These are phyloP conservation scores for Aspergillus affinis DNA, from an alignment of 495 filamentous ascomycete genomes.

Conservation along the genomic window DNA sequence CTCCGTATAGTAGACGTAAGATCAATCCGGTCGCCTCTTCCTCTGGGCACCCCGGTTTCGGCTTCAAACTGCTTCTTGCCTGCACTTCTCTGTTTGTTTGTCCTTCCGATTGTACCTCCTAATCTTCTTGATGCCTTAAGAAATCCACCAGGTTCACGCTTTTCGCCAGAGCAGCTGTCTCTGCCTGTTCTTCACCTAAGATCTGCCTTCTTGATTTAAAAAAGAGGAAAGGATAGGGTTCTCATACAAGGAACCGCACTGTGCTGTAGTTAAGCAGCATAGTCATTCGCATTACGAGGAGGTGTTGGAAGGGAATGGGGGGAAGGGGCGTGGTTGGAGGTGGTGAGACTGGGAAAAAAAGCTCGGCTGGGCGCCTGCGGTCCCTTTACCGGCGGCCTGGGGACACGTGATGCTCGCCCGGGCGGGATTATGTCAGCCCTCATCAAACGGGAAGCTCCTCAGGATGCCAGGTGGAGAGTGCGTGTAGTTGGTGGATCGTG, in stretches of 20 bases:
- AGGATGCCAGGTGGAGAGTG: slow-evolving; percentile 29
- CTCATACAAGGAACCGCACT: slow-evolving; percentile 43
- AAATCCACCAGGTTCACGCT: slow-evolving; percentile 17
- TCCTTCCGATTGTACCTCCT: slow-evolving; percentile 6
- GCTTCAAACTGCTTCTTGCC: slow-evolving; percentile 3
- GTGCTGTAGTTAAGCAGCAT: slow-evolving; percentile 35
- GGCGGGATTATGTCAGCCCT: slow-evolving; percentile 21
- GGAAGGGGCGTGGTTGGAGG: slow-evolving; percentile 25
- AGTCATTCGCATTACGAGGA: slow-evolving; percentile 49
- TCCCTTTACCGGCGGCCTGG: background rate
- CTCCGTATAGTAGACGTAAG: slow-evolving; percentile 28
- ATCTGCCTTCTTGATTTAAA: background rate
- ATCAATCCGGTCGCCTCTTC: slow-evolving; percentile 12
- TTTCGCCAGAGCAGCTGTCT: slow-evolving; percentile 17
- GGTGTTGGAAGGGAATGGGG: slow-evolving; percentile 23
- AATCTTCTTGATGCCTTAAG: slow-evolving; percentile 14
- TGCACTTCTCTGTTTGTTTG: slow-evolving; percentile 8
- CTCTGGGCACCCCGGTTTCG: slow-evolving; percentile 3
- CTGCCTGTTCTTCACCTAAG: slow-evolving; percentile 11
- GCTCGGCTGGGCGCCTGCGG: slow-evolving; percentile 15
- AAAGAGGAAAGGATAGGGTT: slow-evolving; percentile 31
- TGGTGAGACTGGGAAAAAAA: slow-evolving; percentile 21
- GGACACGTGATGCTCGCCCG: slow-evolving; percentile 18
- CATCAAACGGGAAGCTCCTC: slow-evolving; percentile 17
- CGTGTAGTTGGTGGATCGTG: slow-evolving; percentile 1